Evolutionary conservation across 495 filamentous ascomycete species (phyloP).

Genomic region (Talaromyces borbonicus): DNA sequence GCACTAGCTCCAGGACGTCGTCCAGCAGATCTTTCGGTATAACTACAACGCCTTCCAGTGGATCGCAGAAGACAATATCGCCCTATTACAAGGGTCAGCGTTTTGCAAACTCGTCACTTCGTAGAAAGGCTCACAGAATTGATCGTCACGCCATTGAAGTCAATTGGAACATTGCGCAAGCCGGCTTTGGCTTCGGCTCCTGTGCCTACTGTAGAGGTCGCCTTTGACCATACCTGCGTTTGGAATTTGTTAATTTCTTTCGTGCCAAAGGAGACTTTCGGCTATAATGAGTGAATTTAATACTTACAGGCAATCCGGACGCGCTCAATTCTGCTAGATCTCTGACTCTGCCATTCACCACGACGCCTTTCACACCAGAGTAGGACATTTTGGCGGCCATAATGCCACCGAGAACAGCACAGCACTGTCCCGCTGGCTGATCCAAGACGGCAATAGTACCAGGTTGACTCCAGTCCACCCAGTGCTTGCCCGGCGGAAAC

Average conservation of each 20-base stretch:
- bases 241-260: neutral
- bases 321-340: slow-evolving; percentile 45
- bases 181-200: slow-evolving; percentile 50
- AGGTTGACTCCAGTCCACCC: slow-evolving; percentile 45
- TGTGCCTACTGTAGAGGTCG: slow-evolving; percentile 49
- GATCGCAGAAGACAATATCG: slow-evolving; percentile 55
- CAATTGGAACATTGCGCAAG: slow-evolving; percentile 42
- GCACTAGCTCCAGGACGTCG: slow-evolving; percentile 43
- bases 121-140: slow-evolving; percentile 25
- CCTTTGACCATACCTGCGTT: slow-evolving; percentile 44
- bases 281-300: neutral
- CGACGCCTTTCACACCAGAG: slow-evolving; percentile 42
- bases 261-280: neutral
- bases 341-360: slow-evolving; percentile 53
- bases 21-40: slow-evolving; percentile 44
- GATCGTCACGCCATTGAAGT: slow-evolving; percentile 39
- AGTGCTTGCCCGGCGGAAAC: slow-evolving; percentile 41
- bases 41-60: slow-evolving; percentile 50
- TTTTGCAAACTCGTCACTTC: neutral
- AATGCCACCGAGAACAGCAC: slow-evolving; percentile 58
- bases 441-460: slow-evolving; percentile 48
- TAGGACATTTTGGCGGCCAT: slow-evolving; percentile 54
- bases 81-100: slow-evolving; percentile 24
- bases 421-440: slow-evolving; percentile 49
- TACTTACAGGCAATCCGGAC: slow-evolving; percentile 39